Conservation (phyloP, 1,284 basidiomycete genomes). For the Pseudozyma pruni region DNA sequence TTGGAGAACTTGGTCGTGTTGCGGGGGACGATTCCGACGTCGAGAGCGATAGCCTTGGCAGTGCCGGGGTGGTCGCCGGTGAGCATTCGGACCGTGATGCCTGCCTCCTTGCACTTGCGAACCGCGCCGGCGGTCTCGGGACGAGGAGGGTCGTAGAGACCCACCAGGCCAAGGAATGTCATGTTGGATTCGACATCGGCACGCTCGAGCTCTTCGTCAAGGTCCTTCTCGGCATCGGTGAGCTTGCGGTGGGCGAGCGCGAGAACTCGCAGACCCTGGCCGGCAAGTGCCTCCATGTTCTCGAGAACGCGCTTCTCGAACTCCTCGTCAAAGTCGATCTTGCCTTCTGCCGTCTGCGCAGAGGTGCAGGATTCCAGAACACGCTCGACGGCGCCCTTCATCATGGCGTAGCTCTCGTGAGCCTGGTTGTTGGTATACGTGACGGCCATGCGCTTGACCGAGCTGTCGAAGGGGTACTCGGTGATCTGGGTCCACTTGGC, state of each 20-base stretch:
- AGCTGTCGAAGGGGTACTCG: slow-evolving; percentile 68
- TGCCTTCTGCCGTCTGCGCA: slow-evolving; percentile 62
- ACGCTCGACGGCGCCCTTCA: slow-evolving; percentile 67
- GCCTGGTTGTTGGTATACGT: slow-evolving; percentile 68
- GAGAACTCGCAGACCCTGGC: slow-evolving; percentile 63
- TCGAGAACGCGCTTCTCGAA: slow-evolving; percentile 48
- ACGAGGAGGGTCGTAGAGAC: slow-evolving; percentile 78
- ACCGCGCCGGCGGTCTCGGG: slow-evolving; percentile 76
- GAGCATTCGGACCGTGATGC: slow-evolving; percentile 77
- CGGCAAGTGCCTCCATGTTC: slow-evolving; percentile 64
- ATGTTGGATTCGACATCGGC: slow-evolving; percentile 73
- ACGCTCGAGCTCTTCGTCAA: slow-evolving; percentile 53
- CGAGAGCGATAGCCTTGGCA: slow-evolving; percentile 69
- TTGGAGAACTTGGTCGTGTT: slow-evolving; percentile 54
- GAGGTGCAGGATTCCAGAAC: slow-evolving; percentile 59
- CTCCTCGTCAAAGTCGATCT: slow-evolving; percentile 58
- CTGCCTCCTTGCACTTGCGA: slow-evolving; percentile 74
- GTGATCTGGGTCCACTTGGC: slow-evolving; percentile 69
- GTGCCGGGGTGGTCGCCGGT: slow-evolving; percentile 70
- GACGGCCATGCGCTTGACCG: slow-evolving; percentile 68
- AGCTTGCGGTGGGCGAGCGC: slow-evolving; percentile 60
- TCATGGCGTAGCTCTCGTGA: slow-evolving; percentile 57
- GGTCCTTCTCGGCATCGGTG: slow-evolving; percentile 41
- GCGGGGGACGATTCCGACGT: slow-evolving; percentile 72
- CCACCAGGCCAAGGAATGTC: slow-evolving; percentile 75